A percentile compares a stretch with the other conserved stretches of the same genome.
Evolutionary conservation across 179 eudicot genomes (phyloP).

Genomic region (Corrigiola litoralis): DNA sequence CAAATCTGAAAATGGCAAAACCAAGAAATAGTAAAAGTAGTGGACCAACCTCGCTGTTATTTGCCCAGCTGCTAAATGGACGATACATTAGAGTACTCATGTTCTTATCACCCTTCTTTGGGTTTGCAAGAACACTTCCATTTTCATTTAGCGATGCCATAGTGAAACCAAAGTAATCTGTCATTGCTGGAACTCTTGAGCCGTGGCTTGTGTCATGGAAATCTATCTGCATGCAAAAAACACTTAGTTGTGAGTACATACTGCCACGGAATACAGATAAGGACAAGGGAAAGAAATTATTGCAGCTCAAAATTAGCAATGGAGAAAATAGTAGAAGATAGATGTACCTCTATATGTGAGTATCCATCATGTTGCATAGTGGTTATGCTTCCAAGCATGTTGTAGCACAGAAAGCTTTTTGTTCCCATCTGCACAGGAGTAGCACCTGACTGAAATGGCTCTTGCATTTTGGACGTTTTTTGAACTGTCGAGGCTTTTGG

Average conservation of each 20-base stretch:
- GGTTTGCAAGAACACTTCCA: constrained; percentile 95
- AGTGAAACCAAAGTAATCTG: constrained; percentile 93
- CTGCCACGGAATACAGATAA: background rate
- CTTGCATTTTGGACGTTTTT: constrained; percentile 59
- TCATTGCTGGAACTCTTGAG: constrained; percentile 95
- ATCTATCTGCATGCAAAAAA: constrained; percentile 61
- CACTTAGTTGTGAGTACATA: constrained; percentile 17
- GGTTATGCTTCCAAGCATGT: constrained; percentile 88
- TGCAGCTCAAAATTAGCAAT: no score
- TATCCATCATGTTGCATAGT: constrained; percentile 81
- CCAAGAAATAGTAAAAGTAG: background rate
- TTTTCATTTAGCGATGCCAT: constrained; percentile 91
- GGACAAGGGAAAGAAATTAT: background rate
- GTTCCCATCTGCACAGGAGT: constrained; percentile 84
- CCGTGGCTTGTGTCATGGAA: constrained; percentile 98
- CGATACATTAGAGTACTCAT: constrained; percentile 97
- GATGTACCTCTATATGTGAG: constrained; percentile 81
- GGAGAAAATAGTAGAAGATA: background rate
- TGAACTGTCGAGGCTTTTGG: constrained; percentile 17
- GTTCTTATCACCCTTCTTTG: constrained; percentile 81
- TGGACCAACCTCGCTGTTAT: constrained; percentile 79
- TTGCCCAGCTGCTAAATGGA: constrained; percentile 97
- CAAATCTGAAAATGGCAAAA: background rate
- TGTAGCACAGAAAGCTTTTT: constrained; percentile 78
- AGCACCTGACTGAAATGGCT: constrained; percentile 88